phyloP scores from a whole-genome alignment of 164 flowering plant species.

The Chimonanthus praecox region DNA sequence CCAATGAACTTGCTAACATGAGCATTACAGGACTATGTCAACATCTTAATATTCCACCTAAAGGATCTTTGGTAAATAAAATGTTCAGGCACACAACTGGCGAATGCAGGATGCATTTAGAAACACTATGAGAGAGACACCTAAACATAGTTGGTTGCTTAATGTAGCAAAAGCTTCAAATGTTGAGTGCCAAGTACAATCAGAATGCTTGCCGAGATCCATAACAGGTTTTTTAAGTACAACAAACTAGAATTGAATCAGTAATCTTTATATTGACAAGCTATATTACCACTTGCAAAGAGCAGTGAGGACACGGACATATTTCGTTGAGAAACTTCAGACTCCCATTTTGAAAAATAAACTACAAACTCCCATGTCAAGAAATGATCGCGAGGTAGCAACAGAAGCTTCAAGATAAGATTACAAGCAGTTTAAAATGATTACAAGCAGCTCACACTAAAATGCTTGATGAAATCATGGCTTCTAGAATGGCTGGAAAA shows the following conservation, averaged over 20 bases:
- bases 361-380: not conserved
- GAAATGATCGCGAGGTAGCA: not conserved
- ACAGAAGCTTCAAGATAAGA: not conserved
- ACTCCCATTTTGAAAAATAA: not conserved
- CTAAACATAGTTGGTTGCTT: too few species aligned
- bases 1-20: too few species aligned
- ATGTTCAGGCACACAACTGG: too few species aligned
- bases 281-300: not conserved
- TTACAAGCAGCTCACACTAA: not conserved
- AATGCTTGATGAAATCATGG: not conserved
- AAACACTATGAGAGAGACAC: too few species aligned
- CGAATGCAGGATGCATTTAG: too few species aligned
- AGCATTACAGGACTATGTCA: too few species aligned
- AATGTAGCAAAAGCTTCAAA: not conserved
- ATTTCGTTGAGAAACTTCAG: not conserved
- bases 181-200: not conserved
- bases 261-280: too few species aligned
- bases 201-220: not conserved
- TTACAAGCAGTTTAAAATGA: not conserved
- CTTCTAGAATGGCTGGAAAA: not conserved
- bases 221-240: not conserved
- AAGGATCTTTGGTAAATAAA: too few species aligned
- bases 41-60: too few species aligned
- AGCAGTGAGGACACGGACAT: too few species aligned
- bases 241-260: not conserved